phyloP scores from a whole-genome alignment of 2,329 filamentous ascomycete species.

The Colletotrichum tanaceti region DNA sequence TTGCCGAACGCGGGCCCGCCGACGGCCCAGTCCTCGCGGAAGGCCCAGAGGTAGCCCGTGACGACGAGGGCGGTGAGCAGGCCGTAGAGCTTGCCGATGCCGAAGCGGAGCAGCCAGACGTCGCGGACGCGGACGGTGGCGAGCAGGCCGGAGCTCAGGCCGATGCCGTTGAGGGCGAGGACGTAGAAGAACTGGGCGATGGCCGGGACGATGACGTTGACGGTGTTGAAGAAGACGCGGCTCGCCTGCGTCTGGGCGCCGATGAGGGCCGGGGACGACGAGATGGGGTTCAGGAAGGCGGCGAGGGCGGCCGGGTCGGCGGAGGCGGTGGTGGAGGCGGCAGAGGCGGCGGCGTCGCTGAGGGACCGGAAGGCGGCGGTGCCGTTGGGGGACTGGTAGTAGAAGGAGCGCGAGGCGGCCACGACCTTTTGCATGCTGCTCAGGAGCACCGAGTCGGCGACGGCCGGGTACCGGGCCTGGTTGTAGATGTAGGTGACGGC shows the following conservation, averaged over 20 bases:
- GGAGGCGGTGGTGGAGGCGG: too few species aligned
- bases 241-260: slow-evolving; percentile 50
- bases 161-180: slow-evolving; percentile 33
- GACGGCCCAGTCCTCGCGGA: slow-evolving; percentile 55
- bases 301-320: slow-evolving; percentile 45
- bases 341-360: too few species aligned
- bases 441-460: slow-evolving; percentile 46
- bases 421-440: slow-evolving; percentile 48
- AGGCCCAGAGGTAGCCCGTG: slow-evolving; percentile 58
- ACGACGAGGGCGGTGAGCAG: slow-evolving; percentile 52
- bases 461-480: slow-evolving; percentile 50
- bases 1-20: slow-evolving; percentile 45
- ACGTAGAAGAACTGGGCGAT: slow-evolving; percentile 50
- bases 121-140: slow-evolving; percentile 43
- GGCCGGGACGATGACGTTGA: slow-evolving; percentile 52
- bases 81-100: slow-evolving; percentile 48
- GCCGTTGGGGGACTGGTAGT: slow-evolving; percentile 45
- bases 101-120: slow-evolving; percentile 44
- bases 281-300: slow-evolving; percentile 51
- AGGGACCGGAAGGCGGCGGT: too few species aligned
- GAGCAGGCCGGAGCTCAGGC: slow-evolving; percentile 17
- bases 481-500: slow-evolving; percentile 52
- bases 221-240: slow-evolving; percentile 52
- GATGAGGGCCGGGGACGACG: slow-evolving; percentile 46
- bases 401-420: slow-evolving; percentile 43